Conservation (phyloP, 1,139 yeast species). For the Taiozyma sp. region DNA sequence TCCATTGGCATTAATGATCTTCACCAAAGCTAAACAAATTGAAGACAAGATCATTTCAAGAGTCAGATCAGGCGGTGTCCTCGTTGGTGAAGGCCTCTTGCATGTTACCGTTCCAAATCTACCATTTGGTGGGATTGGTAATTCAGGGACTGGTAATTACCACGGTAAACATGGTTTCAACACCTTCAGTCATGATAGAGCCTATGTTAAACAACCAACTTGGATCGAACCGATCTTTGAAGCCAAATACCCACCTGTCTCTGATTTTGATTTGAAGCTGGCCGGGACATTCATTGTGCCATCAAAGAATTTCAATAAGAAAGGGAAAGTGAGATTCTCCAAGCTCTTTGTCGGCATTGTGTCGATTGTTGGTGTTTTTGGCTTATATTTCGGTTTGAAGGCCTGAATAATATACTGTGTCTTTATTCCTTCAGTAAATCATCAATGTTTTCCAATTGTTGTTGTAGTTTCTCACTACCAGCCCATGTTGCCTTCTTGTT, state of each 20-base stretch:
- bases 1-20: slow-evolving; percentile 83
- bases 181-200: slow-evolving; percentile 72
- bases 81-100: slow-evolving; percentile 66
- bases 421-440: neutral
- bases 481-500: slow-evolving; percentile 58
- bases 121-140: slow-evolving; percentile 93
- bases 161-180: slow-evolving; percentile 74
- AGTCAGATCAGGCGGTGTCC: slow-evolving; percentile 70
- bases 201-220: slow-evolving; percentile 60
- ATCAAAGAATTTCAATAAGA: slow-evolving; percentile 16
- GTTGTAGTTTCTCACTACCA: slow-evolving; percentile 42
- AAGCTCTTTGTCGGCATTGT: slow-evolving; percentile 5
- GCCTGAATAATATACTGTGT: neutral
- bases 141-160: slow-evolving; percentile 75
- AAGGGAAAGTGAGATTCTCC: slow-evolving; percentile 13
- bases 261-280: slow-evolving; percentile 28
- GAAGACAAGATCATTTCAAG: slow-evolving; percentile 43
- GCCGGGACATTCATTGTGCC: slow-evolving; percentile 16
- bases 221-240: slow-evolving; percentile 56
- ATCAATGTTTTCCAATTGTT: slow-evolving; percentile 13
- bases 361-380: slow-evolving; percentile 9
- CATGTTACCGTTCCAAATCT: slow-evolving; percentile 68
- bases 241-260: slow-evolving; percentile 68
- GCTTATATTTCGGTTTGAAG: slow-evolving; percentile 12
- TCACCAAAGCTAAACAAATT: slow-evolving; percentile 50